Evolutionary conservation across 1,139 yeast species (phyloP).

Genomic region (Lodderomyces metapsilosis): DNA sequence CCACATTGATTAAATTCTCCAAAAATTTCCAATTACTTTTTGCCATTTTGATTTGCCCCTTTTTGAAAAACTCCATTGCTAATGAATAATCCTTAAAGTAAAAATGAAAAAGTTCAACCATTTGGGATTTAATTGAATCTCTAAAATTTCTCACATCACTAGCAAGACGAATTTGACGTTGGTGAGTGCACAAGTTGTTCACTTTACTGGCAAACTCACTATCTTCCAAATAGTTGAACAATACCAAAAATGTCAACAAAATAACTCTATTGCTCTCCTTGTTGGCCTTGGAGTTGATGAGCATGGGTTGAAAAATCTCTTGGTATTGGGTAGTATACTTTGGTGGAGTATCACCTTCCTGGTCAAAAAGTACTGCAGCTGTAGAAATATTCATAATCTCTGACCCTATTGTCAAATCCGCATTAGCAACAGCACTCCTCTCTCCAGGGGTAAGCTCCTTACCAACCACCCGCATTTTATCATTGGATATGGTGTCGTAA

Average conservation of each 20-base stretch:
- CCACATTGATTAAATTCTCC: constrained; percentile 11
- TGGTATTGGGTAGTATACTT: constrained; percentile 7
- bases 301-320: constrained; percentile 5
- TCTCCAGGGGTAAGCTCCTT: constrained; percentile 13
- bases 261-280: constrained; percentile 1
- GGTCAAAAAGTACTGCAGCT: constrained; percentile 5
- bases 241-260: constrained; percentile 7
- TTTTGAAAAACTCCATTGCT: constrained; percentile 6
- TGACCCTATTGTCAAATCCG: constrained; percentile 6
- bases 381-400: constrained; percentile 10
- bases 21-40: constrained; percentile 14
- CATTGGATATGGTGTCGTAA: constrained; percentile 12
- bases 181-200: constrained; percentile 14
- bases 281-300: not conserved
- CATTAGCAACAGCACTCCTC: constrained; percentile 11
- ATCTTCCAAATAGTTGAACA: constrained; percentile 10
- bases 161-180: constrained; percentile 8
- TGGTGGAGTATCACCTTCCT: constrained; percentile 2
- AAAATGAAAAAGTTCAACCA: constrained; percentile 6
- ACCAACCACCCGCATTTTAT: constrained; percentile 10
- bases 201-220: constrained; percentile 9
- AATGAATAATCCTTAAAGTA: constrained; percentile 8
- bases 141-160: constrained; percentile 6
- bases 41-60: constrained; percentile 6
- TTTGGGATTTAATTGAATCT: constrained; percentile 7